Percentiles rank a stretch among this genome's conserved stretches.
These are phyloP conservation scores for Puccinia brachypodii DNA, from an alignment of 1,284 basidiomycete genomes.

Conservation along the genomic window DNA sequence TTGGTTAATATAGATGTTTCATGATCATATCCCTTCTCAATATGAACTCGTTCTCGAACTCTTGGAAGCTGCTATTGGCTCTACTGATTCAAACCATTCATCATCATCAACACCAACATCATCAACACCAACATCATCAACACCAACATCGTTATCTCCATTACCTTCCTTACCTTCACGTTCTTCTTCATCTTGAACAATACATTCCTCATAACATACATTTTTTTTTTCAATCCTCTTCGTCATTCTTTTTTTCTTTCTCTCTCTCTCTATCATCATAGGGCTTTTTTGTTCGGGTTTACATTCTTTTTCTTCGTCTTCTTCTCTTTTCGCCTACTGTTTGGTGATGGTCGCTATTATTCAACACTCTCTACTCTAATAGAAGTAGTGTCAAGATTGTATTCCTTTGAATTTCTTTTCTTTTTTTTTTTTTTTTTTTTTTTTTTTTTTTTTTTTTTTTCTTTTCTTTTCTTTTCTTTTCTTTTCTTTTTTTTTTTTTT, in stretches of 20 bases:
- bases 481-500: neutral
- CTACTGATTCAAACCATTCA: neutral
- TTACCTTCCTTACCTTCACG: no score
- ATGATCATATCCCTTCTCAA: constrained; percentile 42
- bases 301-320: no score
- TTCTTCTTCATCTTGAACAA: no score
- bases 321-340: no score
- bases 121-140: neutral
- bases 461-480: neutral
- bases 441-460: constrained; percentile 6
- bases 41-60: constrained; percentile 39
- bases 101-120: neutral
- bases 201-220: no score
- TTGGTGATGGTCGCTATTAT: no score
- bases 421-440: neutral
- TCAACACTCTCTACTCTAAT: no score
- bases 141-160: neutral
- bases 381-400: neutral
- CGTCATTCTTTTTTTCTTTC: neutral
- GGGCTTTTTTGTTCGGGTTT: no score
- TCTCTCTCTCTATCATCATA: neutral
- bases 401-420: neutral
- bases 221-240: neutral
- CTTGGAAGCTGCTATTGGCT: constrained; percentile 15
- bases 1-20: constrained; percentile 32